Percentiles rank a stretch among this genome's conserved stretches.
Evolutionary conservation across 1,284 basidiomycete genomes (phyloP).

Genomic region (Boletus mariae): DNA sequence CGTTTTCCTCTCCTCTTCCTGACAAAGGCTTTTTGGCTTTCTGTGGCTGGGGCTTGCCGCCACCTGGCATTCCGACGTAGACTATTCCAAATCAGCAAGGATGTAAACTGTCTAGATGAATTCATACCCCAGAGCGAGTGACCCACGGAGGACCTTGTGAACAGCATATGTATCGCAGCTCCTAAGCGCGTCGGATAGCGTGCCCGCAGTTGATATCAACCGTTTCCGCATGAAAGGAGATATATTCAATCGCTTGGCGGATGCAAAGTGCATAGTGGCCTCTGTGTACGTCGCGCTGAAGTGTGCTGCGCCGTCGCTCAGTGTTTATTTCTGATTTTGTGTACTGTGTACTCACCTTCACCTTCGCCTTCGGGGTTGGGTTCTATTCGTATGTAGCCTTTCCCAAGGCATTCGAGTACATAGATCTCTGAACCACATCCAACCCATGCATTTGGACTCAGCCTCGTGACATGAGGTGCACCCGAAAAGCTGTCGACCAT

Average conservation of each 20-base stretch:
- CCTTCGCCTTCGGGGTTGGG: slow-evolving; percentile 39
- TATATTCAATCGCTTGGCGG: slow-evolving; percentile 44
- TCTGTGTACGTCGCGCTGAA: slow-evolving; percentile 55
- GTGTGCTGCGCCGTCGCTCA: slow-evolving; percentile 24
- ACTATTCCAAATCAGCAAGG: slow-evolving; percentile 36
- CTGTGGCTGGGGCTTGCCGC: slow-evolving; percentile 65
- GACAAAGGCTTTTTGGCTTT: slow-evolving; percentile 63
- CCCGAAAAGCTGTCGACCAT: slow-evolving; percentile 53
- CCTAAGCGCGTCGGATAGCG: slow-evolving; percentile 54
- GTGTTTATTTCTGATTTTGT: background rate
- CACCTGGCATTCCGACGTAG: slow-evolving; percentile 68
- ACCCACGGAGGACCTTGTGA: slow-evolving; percentile 50
- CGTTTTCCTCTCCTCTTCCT: slow-evolving; percentile 51
- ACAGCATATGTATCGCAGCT: slow-evolving; percentile 68
- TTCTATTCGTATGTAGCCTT: slow-evolving; percentile 73
- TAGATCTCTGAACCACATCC: slow-evolving; percentile 73
- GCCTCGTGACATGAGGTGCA: slow-evolving; percentile 46
- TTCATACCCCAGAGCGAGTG: slow-evolving; percentile 45
- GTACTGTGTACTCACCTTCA: slow-evolving; percentile 29
- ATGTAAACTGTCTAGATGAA: slow-evolving; percentile 1
- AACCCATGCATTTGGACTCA: slow-evolving; percentile 73
- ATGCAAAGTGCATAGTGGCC: slow-evolving; percentile 44
- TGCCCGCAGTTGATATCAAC: slow-evolving; percentile 50
- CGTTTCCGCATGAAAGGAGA: slow-evolving; percentile 56
- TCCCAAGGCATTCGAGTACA: slow-evolving; percentile 76